Evolutionary conservation across 345 rosid species (phyloP).

Genomic region (Eucalyptus cloeziana): DNA sequence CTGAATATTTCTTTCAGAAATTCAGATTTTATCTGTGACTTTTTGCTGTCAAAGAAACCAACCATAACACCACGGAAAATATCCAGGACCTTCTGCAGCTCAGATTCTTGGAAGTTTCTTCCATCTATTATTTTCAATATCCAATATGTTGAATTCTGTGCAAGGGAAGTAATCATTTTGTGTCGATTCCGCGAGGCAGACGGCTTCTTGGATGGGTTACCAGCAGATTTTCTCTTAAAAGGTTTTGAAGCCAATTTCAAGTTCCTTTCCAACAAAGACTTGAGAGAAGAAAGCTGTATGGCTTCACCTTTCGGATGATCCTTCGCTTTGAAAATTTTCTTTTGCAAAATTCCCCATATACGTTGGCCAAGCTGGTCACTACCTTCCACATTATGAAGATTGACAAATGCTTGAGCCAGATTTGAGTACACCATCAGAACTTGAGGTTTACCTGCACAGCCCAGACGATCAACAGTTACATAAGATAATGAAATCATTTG

Average conservation of each 20-base stretch:
- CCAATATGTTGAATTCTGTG: conserved; percentile 75
- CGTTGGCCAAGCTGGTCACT: conserved; percentile 86
- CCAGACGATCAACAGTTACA: neutral
- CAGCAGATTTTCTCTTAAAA: conserved; percentile 65
- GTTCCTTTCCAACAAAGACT: conserved; percentile 61
- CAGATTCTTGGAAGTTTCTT: conserved; percentile 32
- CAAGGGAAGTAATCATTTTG: conserved; percentile 59
- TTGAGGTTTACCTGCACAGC: conserved; percentile 54
- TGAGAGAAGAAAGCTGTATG: conserved; percentile 35
- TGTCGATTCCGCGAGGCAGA: conserved; percentile 61
- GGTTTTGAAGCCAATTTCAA: conserved; percentile 81
- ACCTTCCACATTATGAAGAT: conserved; percentile 64
- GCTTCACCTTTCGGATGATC: conserved; percentile 56
- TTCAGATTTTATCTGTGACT: conserved; percentile 64
- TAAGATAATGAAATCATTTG: neutral
- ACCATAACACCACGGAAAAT: conserved; percentile 33
- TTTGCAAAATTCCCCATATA: conserved; percentile 87
- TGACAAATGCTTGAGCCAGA: conserved; percentile 71
- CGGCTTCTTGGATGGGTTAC: conserved; percentile 54
- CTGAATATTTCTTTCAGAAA: conserved; percentile 69
- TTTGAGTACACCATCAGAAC: conserved; percentile 74
- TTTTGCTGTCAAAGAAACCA: conserved; percentile 63
- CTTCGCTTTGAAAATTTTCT: conserved; percentile 80
- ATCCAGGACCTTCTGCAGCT: conserved; percentile 43
- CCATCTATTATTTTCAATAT: conserved; percentile 69